phyloP scores from a whole-genome alignment of 129 eudicot genomes.

The Artemisia argyi region DNA sequence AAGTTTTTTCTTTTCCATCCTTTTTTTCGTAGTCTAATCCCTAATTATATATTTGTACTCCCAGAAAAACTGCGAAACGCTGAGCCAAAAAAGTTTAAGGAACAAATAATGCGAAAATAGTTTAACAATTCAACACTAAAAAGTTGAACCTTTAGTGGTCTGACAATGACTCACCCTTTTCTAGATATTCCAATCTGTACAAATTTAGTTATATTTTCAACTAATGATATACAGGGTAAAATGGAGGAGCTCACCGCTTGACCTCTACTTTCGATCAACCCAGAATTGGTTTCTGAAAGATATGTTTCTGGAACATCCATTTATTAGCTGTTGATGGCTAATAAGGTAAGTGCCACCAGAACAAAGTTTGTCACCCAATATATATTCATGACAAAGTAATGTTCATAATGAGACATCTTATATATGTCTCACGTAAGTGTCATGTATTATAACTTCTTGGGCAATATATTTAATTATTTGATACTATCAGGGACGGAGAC shows the following conservation, averaged over 20 bases:
- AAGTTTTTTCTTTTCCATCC: too few relatives aligned
- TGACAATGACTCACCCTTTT: too few relatives aligned
- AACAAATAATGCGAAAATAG: too few relatives aligned
- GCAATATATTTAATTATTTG: slow-evolving; percentile 11
- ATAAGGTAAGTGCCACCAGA: slow-evolving; percentile 14
- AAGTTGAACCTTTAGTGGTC: too few relatives aligned
- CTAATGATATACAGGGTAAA: slow-evolving; percentile 53
- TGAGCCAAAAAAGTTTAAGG: too few relatives aligned
- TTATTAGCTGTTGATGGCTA: slow-evolving; percentile 17
- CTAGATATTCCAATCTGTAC: too few relatives aligned
- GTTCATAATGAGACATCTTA: slow-evolving; percentile 13
- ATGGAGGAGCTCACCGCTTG: slow-evolving; percentile 88
- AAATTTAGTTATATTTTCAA: too few relatives aligned
- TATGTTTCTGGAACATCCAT: not conserved
- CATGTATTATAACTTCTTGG: not conserved
- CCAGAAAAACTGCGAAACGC: too few relatives aligned
- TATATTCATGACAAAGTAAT: not conserved
- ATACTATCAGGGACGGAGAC: too few relatives aligned
- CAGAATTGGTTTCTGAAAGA: slow-evolving; percentile 17
- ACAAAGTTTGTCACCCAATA: slow-evolving; percentile 7
- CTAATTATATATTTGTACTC: too few relatives aligned
- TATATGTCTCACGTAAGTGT: not conserved
- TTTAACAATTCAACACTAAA: too few relatives aligned
- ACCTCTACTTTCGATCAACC: slow-evolving; percentile 16
- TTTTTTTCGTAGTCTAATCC: too few relatives aligned